Evolutionary conservation across 2,329 filamentous ascomycete genomes (phyloP).

Genomic region (Xylariaceae sp.): DNA sequence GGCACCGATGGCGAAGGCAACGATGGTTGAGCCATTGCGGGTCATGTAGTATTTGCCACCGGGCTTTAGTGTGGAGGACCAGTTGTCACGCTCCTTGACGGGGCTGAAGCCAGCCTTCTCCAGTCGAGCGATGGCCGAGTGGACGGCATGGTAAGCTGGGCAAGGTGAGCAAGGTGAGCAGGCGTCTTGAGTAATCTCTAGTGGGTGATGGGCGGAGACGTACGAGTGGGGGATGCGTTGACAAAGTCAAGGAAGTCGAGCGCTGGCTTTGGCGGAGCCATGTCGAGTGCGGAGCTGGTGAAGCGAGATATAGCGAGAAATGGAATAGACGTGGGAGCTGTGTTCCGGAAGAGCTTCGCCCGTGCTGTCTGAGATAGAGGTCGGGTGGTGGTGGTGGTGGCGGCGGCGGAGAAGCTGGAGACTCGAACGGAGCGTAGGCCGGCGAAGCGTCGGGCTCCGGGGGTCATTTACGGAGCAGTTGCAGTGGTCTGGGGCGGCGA

Average conservation of each 20-base stretch:
- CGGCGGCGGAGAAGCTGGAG: conserved; percentile 13
- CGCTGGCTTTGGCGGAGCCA: conserved; percentile 58
- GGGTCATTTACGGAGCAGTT: conserved; percentile 14
- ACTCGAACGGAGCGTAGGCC: conserved; percentile 13
- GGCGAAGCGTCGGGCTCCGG: conserved; percentile 9
- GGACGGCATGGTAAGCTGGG: conserved; percentile 89
- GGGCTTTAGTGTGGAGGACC: conserved; percentile 74
- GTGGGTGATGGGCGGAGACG: conserved; percentile 9
- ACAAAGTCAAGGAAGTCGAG: conserved; percentile 90
- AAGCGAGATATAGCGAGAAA: conserved; percentile 9
- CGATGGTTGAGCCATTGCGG: conserved; percentile 85
- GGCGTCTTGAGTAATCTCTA: conserved; percentile 13
- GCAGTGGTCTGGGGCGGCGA: neutral
- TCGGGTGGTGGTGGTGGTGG: conserved; percentile 12
- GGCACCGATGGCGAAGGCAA: conserved; percentile 87
- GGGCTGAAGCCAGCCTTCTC: conserved; percentile 80
- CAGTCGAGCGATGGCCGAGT: conserved; percentile 71
- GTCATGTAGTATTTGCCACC: conserved; percentile 97
- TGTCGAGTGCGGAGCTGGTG: conserved; percentile 32
- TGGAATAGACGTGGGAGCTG: conserved; percentile 2
- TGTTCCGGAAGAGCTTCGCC: neutral
- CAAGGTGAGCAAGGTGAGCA: neutral
- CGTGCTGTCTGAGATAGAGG: neutral
- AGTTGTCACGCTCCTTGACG: conserved; percentile 88
- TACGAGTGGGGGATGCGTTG: conserved; percentile 91